Percentiles rank a stretch among this genome's conserved stretches.
phyloP scores from a whole-genome alignment of 768 basidiomycete species.

The Tulasnella sp. region DNA sequence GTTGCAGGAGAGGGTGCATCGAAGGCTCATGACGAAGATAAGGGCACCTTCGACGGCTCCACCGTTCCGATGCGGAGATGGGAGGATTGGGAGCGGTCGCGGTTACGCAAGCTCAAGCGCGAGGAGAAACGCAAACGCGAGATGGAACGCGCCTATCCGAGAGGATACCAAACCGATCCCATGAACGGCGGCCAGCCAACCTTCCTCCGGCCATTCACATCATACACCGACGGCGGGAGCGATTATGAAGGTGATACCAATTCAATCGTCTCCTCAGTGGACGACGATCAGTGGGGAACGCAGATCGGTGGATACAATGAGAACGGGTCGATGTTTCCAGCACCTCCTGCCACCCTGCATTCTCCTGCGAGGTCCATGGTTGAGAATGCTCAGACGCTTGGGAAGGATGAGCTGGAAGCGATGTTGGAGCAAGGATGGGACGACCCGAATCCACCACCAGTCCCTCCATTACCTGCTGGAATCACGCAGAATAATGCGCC shows the following conservation, averaged over 20 bases:
- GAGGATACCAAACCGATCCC: slow-evolving; percentile 38
- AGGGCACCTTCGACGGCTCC: slow-evolving; percentile 38
- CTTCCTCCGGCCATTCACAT: slow-evolving; percentile 16
- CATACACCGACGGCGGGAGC: slow-evolving; percentile 35
- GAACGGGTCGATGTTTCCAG: slow-evolving; percentile 61
- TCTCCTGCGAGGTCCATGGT: slow-evolving; percentile 29
- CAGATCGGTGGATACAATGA: slow-evolving; percentile 97
- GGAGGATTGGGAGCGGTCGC: slow-evolving; percentile 98
- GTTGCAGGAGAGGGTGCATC: slow-evolving; percentile 84
- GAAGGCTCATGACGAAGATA: slow-evolving; percentile 63
- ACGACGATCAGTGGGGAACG: slow-evolving; percentile 90
- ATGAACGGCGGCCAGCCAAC: slow-evolving; percentile 28
- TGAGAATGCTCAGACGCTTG: slow-evolving; percentile 39
- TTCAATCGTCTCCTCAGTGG: slow-evolving; percentile 65
- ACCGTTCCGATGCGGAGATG: slow-evolving; percentile 90
- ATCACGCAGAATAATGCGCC: not conserved
- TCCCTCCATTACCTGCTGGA: slow-evolving; percentile 3
- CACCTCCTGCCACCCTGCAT: slow-evolving; percentile 68
- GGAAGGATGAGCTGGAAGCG: slow-evolving; percentile 69
- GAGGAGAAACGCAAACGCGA: slow-evolving; percentile 75
- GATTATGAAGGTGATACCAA: slow-evolving; percentile 58
- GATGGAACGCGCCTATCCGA: slow-evolving; percentile 65
- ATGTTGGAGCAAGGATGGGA: slow-evolving; percentile 91
- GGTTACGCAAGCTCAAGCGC: slow-evolving; percentile 79
- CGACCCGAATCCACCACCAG: slow-evolving; percentile 41